These are phyloP conservation scores for Kodamaea sp. DNA, from an alignment of 1,139 yeast genomes.

Conservation along the genomic window DNA sequence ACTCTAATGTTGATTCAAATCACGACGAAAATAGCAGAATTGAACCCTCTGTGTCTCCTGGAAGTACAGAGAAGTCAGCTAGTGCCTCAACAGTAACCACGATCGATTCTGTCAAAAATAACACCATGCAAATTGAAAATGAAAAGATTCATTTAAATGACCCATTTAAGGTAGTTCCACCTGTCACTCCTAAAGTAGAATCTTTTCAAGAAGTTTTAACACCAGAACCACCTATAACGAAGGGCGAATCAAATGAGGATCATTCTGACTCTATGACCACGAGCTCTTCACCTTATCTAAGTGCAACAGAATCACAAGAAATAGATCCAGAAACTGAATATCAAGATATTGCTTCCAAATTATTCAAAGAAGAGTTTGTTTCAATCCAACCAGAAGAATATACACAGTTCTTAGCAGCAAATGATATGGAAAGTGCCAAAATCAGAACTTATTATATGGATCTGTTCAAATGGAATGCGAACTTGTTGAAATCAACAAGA, in stretches of 20 bases:
- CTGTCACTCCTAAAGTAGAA: no score
- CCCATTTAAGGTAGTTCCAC: no score
- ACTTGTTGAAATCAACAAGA: constrained; percentile 54
- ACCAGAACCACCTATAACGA: neutral
- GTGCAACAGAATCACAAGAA: constrained; percentile 2
- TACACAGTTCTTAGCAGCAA: constrained; percentile 43
- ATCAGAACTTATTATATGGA: constrained; percentile 47
- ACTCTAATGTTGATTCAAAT: neutral
- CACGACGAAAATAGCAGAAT: no score
- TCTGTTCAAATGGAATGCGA: constrained; percentile 46
- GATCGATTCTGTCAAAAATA: no score
- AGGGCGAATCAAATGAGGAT: neutral
- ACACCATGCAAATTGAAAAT: no score
- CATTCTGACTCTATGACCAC: constrained; percentile 6
- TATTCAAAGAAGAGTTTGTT: constrained; percentile 40
- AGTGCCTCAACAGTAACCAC: no score
- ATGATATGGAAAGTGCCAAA: constrained; percentile 38
- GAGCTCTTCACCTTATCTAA: constrained; percentile 3
- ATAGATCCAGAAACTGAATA: constrained; percentile 16
- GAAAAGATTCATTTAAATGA: no score
- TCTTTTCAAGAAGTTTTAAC: no score
- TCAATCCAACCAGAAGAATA: constrained; percentile 47
- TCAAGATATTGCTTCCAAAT: constrained; percentile 34
- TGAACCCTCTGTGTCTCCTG: no score
- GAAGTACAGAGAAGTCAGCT: no score